Evolutionary conservation across 2,329 filamentous ascomycete species (phyloP).

Genomic region (Coniochaeta ligniaria): DNA sequence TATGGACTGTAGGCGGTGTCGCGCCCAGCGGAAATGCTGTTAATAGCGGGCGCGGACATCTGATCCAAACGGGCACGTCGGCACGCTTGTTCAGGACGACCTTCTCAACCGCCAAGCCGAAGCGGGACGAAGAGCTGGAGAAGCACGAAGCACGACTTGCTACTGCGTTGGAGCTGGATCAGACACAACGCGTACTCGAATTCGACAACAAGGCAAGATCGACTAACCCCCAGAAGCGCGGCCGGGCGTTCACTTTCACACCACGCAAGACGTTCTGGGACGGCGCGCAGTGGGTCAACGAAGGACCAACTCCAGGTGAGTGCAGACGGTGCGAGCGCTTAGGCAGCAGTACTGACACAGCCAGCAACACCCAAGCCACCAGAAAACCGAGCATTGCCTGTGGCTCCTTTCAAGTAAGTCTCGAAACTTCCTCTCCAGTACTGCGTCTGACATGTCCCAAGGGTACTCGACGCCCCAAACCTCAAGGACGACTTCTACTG

Average conservation of each 20-base stretch:
- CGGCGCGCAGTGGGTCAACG: constrained; percentile 31
- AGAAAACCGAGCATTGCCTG: constrained; percentile 47
- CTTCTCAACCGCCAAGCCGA: constrained; percentile 33
- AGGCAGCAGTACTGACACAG: background rate
- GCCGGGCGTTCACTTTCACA: background rate
- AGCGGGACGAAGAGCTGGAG: constrained; percentile 52
- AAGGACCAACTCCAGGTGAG: constrained; percentile 13
- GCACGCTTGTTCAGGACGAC: constrained; percentile 57
- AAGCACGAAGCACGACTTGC: constrained; percentile 71
- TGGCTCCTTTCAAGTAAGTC: constrained; percentile 69
- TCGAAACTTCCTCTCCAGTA: background rate
- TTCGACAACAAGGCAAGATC: constrained; percentile 25
- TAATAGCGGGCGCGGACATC: constrained; percentile 55
- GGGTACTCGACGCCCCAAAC: constrained; percentile 79
- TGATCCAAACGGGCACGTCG: constrained; percentile 64
- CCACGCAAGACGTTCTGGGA: constrained; percentile 30
- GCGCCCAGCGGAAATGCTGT: constrained; percentile 49
- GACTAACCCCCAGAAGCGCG: constrained; percentile 9
- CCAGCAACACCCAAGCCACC: constrained; percentile 7
- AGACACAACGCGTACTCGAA: constrained; percentile 56
- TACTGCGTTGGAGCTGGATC: constrained; percentile 73
- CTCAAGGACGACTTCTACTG: constrained; percentile 97
- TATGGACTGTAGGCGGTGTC: constrained; percentile 73
- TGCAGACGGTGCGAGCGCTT: background rate
- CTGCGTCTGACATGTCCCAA: background rate